phyloP scores from a whole-genome alignment of 352 stramenopile species.

The Phytophthora tentaculata region DNA sequence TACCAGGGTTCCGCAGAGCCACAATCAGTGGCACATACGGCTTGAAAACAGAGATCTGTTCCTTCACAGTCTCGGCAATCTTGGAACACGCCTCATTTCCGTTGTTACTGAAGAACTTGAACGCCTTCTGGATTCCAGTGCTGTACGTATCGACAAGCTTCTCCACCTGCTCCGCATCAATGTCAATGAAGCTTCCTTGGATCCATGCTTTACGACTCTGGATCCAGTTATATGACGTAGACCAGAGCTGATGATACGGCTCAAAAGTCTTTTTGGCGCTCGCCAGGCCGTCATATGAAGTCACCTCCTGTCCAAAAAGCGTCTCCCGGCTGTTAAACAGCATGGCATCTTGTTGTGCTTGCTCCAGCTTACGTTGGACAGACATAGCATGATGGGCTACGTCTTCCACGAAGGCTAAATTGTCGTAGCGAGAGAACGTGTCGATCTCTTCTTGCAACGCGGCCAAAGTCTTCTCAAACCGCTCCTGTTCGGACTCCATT shows the following conservation, averaged over 20 bases:
- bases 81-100: slow-evolving; percentile 88
- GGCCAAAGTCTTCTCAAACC: slow-evolving; percentile 89
- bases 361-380: slow-evolving; percentile 88
- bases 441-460: slow-evolving; percentile 89
- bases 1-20: slow-evolving; percentile 91
- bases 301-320: slow-evolving; percentile 90
- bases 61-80: slow-evolving; percentile 92
- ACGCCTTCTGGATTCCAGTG: slow-evolving; percentile 90
- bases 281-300: slow-evolving; percentile 87
- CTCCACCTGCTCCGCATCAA: slow-evolving; percentile 94
- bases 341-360: slow-evolving; percentile 90
- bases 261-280: slow-evolving; percentile 94
- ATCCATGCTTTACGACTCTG: slow-evolving; percentile 93
- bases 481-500: slow-evolving; percentile 94
- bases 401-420: slow-evolving; percentile 89
- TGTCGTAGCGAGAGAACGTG: slow-evolving; percentile 88
- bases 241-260: slow-evolving; percentile 94
- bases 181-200: slow-evolving; percentile 88
- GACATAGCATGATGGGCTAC: slow-evolving; percentile 86
- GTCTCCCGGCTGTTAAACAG: slow-evolving; percentile 94
- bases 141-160: slow-evolving; percentile 88
- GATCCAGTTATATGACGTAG: slow-evolving; percentile 91
- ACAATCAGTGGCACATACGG: slow-evolving; percentile 94
- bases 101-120: slow-evolving; percentile 92
- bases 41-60: slow-evolving; percentile 93